Base-by-base conservation (phyloP, 2,329 filamentous ascomycete species). In the Stylonectria norvegica region DNA sequence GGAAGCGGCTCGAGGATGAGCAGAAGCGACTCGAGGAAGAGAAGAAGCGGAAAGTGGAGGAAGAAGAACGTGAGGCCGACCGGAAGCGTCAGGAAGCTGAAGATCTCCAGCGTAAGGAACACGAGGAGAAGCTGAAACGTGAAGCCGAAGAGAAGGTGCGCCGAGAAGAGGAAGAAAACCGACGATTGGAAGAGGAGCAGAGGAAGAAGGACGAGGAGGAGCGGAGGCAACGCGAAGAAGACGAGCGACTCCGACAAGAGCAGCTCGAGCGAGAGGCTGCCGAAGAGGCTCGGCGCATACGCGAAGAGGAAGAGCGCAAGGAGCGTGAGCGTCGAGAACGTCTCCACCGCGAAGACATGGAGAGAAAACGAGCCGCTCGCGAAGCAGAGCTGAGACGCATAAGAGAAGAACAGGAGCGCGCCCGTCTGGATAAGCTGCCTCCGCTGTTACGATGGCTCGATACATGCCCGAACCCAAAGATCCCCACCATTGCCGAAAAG, bases 391-490 rank as follows among this genome's bases (percentile, higher is more conserved):
- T 69, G 40, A 69, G 68, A 39, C 70, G 73, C 33, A 56, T 73
- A 10, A 72, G 67, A 18, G 69, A 78, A 48, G 75, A 83, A 52
- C 67, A 77, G 55, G 76, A 81, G 50, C 70, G 70, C 19, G 61
- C 66, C 20, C 72, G 77, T 12, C 55, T 83, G 19, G 70, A 73
- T 27, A 81, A 75, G 49, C 59, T 84, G 14, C 81, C 81, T 4
- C 72, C 78, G 27, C 63, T 83, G 22, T 60, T 85, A 31, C 75
- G 73, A 34, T 84, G 80, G 79, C 70, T 85, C 17, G 73, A 80
- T 38, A 62, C 59, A 15, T 72, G 67, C 34, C 55, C 68, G 5
- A 72, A 80, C 43, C 73, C 78, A 11, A 78, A 75, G 56, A 63
- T 64, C 5, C 57, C 68, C 5, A 65, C 68, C 15, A 57, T 79